Evolutionary conservation across 1,284 basidiomycete species (phyloP), one percentile per base, ranked within the genome.

Genomic region (Cystobasidium pallidum): DNA sequence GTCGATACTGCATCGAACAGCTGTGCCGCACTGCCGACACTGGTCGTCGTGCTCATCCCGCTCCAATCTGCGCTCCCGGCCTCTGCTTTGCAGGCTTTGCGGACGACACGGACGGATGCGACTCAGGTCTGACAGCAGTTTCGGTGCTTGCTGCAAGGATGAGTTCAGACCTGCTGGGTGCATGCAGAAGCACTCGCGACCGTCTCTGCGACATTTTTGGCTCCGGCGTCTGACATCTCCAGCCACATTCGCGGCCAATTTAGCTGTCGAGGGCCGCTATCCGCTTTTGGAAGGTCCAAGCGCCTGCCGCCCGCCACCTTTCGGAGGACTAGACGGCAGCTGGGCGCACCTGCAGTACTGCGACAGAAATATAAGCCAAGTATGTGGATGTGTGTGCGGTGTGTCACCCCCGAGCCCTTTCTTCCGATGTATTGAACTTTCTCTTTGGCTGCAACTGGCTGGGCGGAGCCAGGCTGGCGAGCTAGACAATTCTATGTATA

Each of bases 1-100:
- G 62, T 64, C 8, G 28, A 26, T 10, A 64, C 24, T 19, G 62
- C 62, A 51, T 64, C 62, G 32, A 21, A 13, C n/a, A 43, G 45
- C 43, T 52, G 62, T 30, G 43, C 17, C 47, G 58, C 34, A 30
- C 6, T 39, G 6, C 32, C 55, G 30, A 28, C 55, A 21, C 55
- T 39, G 3, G 30, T 32, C 3, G 30, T 57, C 19, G 55, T 28
- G 30, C n/a, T 34, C 55, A 57, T 28, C 21, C 7, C 30, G 34
- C 4, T 39, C 7, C 43, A 19, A 17, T 3, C n/a, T n/a, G 43
- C 19, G n/a, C 43, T 28, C 30, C 39, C 19, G 4, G 10, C 28
- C 11, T 17, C 41, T 61, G 39, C 24, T 39, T 39, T 13, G n/a
- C n/a, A n/a, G n/a, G n/a, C n/a, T n/a, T n/a, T n/a, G n/a, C n/a